phyloP scores from a whole-genome alignment of 257 asterid species.

The Fraxinus quadrangulata region DNA sequence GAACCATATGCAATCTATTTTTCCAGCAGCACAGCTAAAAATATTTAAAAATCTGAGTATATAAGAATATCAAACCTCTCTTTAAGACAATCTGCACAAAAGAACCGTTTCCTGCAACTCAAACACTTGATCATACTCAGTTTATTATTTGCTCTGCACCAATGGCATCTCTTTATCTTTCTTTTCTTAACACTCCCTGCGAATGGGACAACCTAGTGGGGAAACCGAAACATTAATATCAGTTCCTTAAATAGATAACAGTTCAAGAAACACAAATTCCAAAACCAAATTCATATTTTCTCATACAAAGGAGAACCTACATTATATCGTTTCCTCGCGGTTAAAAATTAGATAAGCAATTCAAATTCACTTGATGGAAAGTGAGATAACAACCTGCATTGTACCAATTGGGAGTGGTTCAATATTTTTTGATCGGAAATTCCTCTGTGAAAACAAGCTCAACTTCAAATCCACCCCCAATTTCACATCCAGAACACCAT shows the following conservation, averaged over 20 bases:
- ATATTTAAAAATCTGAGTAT: constrained; percentile 1
- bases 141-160: constrained; percentile 66
- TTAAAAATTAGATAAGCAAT: background rate
- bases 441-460: constrained; percentile 45
- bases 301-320: background rate
- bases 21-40: background rate
- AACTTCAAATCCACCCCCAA: constrained; percentile 51
- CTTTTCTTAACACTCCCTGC: constrained; percentile 54
- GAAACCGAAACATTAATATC: constrained; percentile 10
- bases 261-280: background rate
- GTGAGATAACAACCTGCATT: constrained; percentile 65
- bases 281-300: background rate
- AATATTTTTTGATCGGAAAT: constrained; percentile 79
- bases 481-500: constrained; percentile 53
- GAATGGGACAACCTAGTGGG: constrained; percentile 66
- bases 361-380: constrained; percentile 3
- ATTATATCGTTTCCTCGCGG: background rate
- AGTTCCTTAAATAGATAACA: background rate
- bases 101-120: constrained; percentile 76
- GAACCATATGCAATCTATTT: background rate
- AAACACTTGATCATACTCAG: constrained; percentile 67
- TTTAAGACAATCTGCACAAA: constrained; percentile 72
- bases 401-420: constrained; percentile 78
- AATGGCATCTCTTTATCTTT: constrained; percentile 77
- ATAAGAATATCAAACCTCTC: constrained; percentile 55